Conservation (phyloP, 305 asterid genomes). For the Plantago rigida region DNA sequence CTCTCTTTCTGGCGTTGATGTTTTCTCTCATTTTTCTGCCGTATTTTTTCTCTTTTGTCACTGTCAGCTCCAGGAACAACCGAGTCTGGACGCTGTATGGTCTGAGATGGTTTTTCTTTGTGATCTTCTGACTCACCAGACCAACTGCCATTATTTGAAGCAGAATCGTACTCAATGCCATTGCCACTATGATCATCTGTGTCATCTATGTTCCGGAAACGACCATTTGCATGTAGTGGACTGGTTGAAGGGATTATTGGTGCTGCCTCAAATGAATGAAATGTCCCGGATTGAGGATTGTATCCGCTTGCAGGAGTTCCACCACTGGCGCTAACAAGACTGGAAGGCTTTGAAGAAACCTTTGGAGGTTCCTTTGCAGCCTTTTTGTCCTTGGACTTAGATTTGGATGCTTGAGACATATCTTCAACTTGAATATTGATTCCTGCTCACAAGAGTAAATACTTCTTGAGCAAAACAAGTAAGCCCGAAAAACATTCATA, state of each 20-base stretch:
- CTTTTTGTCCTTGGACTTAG: conserved; percentile 68
- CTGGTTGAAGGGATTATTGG: conserved; percentile 34
- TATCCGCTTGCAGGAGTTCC: conserved; percentile 60
- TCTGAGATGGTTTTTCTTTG: conserved; percentile 50
- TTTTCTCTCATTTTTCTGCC: conserved; percentile 80
- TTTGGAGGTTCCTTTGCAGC: conserved; percentile 47
- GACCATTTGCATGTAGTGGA: conserved; percentile 46
- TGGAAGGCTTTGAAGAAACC: conserved; percentile 48
- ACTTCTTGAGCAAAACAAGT: conserved; percentile 8
- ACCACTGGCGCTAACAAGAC: conserved; percentile 36
- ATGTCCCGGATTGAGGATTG: conserved; percentile 54
- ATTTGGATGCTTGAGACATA: conserved; percentile 61
- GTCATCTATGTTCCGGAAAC: conserved; percentile 62
- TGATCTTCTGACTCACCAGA: conserved; percentile 91
- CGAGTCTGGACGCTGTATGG: conserved; percentile 38
- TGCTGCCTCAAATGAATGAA: conserved; percentile 40
- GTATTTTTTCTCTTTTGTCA: conserved; percentile 77
- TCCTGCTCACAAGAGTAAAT: conserved; percentile 28
- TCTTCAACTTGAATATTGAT: conserved; percentile 24
- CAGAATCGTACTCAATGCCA: conserved; percentile 51
- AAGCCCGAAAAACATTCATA: neutral
- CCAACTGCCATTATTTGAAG: conserved; percentile 80
- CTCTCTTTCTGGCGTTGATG: conserved; percentile 95
- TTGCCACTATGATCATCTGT: conserved; percentile 53
- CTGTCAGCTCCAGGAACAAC: conserved; percentile 62